Conservation (phyloP, 805 yeast species). For the Ogataea pilisensis region DNA sequence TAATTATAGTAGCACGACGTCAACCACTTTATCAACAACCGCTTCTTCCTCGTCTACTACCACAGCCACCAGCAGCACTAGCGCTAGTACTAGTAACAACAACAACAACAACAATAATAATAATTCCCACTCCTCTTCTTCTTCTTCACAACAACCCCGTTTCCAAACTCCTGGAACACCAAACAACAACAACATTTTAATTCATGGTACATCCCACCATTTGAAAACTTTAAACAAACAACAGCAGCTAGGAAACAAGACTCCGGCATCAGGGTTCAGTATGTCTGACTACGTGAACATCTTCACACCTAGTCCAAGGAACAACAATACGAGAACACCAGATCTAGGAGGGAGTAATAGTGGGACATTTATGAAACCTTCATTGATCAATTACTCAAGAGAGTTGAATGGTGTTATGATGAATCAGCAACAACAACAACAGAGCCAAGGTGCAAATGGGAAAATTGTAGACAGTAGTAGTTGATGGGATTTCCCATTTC, state of each 20-base stretch:
- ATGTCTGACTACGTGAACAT: slow-evolving; percentile 80
- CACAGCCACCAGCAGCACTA: background rate
- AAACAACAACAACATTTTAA: slow-evolving; percentile 9
- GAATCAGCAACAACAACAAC: background rate
- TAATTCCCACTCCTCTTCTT: background rate
- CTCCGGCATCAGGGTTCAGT: slow-evolving; percentile 65
- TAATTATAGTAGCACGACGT: background rate
- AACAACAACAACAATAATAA: slow-evolving; percentile 1
- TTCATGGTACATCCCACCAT: slow-evolving; percentile 2
- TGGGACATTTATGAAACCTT: slow-evolving; percentile 13
- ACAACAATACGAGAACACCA: slow-evolving; percentile 29
- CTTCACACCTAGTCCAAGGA: slow-evolving; percentile 67
- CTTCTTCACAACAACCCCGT: slow-evolving; percentile 1
- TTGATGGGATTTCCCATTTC: too few relatives aligned
- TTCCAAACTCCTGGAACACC: slow-evolving; percentile 16
- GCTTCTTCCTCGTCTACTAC: background rate
- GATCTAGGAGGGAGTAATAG: slow-evolving; percentile 18
- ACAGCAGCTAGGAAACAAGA: slow-evolving; percentile 27
- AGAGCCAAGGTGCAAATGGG: background rate
- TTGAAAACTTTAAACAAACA: background rate
- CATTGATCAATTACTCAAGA: slow-evolving; percentile 20
- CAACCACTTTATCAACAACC: background rate
- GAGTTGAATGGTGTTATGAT: slow-evolving; percentile 20
- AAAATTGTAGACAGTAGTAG: background rate
- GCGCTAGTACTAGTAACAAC: background rate